A percentile compares a stretch with the other conserved stretches of the same genome.
phyloP scores from a whole-genome alignment of 768 basidiomycete genomes.

The Dacryopinax primogenitus region DNA sequence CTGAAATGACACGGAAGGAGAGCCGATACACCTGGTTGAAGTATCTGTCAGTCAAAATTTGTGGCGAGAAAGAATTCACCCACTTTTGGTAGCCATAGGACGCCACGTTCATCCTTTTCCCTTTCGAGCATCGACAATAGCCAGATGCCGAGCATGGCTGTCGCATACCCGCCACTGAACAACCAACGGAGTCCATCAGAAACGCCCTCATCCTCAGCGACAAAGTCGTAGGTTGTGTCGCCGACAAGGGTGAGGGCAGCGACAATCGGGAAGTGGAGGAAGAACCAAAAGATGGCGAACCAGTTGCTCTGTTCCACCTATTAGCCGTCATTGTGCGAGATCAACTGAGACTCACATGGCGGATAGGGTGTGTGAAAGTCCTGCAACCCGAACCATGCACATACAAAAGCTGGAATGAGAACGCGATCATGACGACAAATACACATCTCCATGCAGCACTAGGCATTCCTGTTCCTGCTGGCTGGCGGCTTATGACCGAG shows the following conservation, averaged over 20 bases:
- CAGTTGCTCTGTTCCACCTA: background rate
- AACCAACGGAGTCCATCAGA: background rate
- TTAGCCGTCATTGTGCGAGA: background rate
- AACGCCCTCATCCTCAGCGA: background rate
- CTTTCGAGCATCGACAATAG: background rate
- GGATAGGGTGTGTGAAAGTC: constrained; percentile 7
- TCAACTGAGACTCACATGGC: background rate
- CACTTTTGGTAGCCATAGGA: background rate
- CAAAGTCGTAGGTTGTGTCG: constrained; percentile 2
- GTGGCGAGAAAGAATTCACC: background rate
- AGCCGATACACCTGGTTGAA: background rate
- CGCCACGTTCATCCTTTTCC: background rate
- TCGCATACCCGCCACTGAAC: constrained; percentile 2
- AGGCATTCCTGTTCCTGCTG: constrained; percentile 6
- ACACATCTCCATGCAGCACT: background rate
- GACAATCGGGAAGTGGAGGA: background rate
- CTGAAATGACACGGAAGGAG: background rate
- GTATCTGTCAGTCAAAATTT: background rate
- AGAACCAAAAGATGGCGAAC: background rate
- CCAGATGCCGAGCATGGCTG: background rate
- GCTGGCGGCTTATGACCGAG: constrained; percentile 8
- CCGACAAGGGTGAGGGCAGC: background rate
- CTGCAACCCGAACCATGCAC: constrained; percentile 4
- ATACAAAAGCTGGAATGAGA: constrained; percentile 11
- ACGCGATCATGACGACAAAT: constrained; percentile 8